These are phyloP conservation scores for Verticillium dahliae DNA, from an alignment of 2,329 filamentous ascomycete genomes.

Conservation along the genomic window DNA sequence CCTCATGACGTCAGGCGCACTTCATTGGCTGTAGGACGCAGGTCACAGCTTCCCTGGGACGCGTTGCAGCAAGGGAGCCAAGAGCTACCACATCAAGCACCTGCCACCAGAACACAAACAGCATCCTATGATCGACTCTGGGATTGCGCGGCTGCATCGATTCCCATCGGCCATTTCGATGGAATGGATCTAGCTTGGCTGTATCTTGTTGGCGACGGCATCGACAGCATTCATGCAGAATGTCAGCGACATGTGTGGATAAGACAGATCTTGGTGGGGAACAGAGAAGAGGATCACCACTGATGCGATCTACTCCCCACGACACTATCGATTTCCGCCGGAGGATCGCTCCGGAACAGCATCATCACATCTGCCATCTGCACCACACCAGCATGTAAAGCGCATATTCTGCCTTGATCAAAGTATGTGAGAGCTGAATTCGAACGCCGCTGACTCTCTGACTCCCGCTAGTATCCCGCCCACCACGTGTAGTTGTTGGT, in stretches of 20 bases:
- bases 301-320: not conserved
- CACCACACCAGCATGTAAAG: not conserved
- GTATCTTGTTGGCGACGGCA: not conserved
- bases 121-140: not conserved
- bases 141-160: slow-evolving; percentile 1
- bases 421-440: not conserved
- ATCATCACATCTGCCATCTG: not conserved
- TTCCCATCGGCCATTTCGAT: not conserved
- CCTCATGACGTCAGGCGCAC: not conserved
- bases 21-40: not conserved
- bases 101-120: too few relatives aligned
- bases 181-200: not conserved
- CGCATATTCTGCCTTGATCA: not conserved
- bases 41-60: not conserved
- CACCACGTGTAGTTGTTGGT: slow-evolving; percentile 11
- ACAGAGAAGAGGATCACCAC: not conserved
- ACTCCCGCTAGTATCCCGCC: slow-evolving; percentile 5
- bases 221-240: not conserved
- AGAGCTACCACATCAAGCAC: too few relatives aligned
- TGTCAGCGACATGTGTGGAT: not conserved
- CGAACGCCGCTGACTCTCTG: not conserved
- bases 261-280: not conserved
- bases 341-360: not conserved
- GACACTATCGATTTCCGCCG: not conserved
- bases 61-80: not conserved